A percentile compares a stretch with the other conserved stretches of the same genome.
Evolutionary conservation across 2,329 filamentous ascomycete genomes (phyloP).

Genomic region (Moelleriella libera): DNA sequence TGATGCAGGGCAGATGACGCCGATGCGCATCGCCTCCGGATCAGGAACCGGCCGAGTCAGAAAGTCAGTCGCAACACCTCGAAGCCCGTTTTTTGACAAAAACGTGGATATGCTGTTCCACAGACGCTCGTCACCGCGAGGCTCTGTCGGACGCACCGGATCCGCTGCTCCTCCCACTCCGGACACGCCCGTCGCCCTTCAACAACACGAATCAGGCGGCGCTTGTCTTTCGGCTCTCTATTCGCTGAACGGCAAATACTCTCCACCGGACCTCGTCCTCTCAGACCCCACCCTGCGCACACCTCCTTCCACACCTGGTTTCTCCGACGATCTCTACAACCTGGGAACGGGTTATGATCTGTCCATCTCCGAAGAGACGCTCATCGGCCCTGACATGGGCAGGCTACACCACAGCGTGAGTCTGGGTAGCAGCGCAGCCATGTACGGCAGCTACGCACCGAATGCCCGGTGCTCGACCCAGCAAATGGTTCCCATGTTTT

Average conservation of each 20-base stretch:
- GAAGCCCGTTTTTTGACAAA: slow-evolving; percentile 26
- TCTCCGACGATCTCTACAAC: slow-evolving; percentile 26
- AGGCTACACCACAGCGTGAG: slow-evolving; percentile 33
- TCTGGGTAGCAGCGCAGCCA: slow-evolving; percentile 22
- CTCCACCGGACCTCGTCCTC: slow-evolving; percentile 13
- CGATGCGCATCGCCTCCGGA: slow-evolving; percentile 39
- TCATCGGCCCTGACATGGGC: slow-evolving; percentile 32
- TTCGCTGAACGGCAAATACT: slow-evolving; percentile 15
- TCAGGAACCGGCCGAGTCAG: slow-evolving; percentile 23
- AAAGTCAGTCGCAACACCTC: slow-evolving; percentile 16
- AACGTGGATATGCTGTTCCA: slow-evolving; percentile 30
- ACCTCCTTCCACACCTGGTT: slow-evolving; percentile 37
- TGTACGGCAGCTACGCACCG: slow-evolving; percentile 32
- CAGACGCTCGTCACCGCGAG: slow-evolving; percentile 24
- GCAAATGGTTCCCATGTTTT: slow-evolving; percentile 12
- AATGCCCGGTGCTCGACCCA: slow-evolving; percentile 20
- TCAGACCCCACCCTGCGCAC: slow-evolving; percentile 34
- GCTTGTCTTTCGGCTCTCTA: slow-evolving; percentile 20
- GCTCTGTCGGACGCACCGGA: slow-evolving; percentile 19
- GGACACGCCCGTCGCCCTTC: slow-evolving; percentile 29
- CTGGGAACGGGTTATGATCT: slow-evolving; percentile 24
- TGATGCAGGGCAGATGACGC: slow-evolving; percentile 31
- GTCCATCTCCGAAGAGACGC: slow-evolving; percentile 29
- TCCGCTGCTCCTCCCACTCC: slow-evolving; percentile 34
- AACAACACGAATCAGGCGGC: slow-evolving; percentile 23